These are phyloP conservation scores for Pythium grandisporangium DNA, from an alignment of 352 stramenopile species.

Conservation along the genomic window DNA sequence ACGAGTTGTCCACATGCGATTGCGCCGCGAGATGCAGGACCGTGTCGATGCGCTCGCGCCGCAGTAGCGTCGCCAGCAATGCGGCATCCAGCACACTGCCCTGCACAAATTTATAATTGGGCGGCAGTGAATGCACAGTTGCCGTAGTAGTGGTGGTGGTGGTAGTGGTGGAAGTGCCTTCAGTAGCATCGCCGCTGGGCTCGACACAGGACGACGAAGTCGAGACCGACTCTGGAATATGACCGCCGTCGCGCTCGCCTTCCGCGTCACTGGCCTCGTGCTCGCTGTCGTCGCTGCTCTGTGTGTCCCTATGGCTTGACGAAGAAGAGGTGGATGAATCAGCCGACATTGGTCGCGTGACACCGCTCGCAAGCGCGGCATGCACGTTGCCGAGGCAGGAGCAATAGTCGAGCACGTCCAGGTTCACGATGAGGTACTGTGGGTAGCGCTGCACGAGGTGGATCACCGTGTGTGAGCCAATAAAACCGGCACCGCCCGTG, in stretches of 20 bases:
- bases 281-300: slow-evolving; percentile 13
- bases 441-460: slow-evolving; percentile 95
- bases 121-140: slow-evolving; percentile 26
- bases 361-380: slow-evolving; percentile 34
- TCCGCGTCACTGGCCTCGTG: slow-evolving; percentile 24
- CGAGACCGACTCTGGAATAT: too few species aligned
- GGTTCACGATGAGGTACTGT: slow-evolving; percentile 96
- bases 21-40: slow-evolving; percentile 98
- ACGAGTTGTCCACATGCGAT: slow-evolving; percentile 97
- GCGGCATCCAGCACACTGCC: slow-evolving; percentile 93
- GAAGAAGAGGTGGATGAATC: too few species aligned
- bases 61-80: slow-evolving; percentile 93
- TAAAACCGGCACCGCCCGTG: slow-evolving; percentile 95
- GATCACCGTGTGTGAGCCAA: slow-evolving; percentile 96
- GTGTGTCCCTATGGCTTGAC: not conserved
- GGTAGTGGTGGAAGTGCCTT: too few species aligned
- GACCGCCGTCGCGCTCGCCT: slow-evolving; percentile 28
- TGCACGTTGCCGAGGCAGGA: slow-evolving; percentile 64
- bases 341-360: too few species aligned
- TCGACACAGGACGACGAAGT: slow-evolving; percentile 41
- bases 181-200: not conserved
- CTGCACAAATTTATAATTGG: slow-evolving; percentile 96
- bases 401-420: slow-evolving; percentile 89
- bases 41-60: slow-evolving; percentile 94
- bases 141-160: too few species aligned